phyloP scores from a whole-genome alignment of 2,329 filamentous ascomycete species.

The Fusarium floridanum region DNA sequence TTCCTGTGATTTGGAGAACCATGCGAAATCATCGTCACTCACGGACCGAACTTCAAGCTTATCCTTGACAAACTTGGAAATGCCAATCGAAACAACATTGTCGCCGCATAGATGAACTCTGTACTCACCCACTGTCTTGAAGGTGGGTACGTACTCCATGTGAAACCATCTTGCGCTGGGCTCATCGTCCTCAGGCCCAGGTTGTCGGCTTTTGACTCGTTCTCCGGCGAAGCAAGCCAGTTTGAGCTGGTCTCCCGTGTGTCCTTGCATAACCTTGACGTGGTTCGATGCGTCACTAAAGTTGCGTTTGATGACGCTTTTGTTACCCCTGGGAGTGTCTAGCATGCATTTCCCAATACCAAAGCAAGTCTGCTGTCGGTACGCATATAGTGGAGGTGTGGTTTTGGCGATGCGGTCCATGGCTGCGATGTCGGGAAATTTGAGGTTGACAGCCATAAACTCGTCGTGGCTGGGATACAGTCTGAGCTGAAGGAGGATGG shows the following conservation, averaged over 20 bases:
- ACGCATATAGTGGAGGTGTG: not conserved
- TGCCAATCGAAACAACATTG: not conserved
- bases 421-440: not conserved
- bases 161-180: not conserved
- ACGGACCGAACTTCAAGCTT: not conserved
- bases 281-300: not conserved
- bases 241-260: not conserved
- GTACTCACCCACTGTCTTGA: not conserved
- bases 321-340: not conserved
- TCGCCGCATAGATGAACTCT: conserved; percentile 1
- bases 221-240: not conserved
- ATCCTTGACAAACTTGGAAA: not conserved
- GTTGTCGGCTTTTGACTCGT: not conserved
- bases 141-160: not conserved
- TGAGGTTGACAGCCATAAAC: not conserved
- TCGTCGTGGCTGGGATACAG: not conserved
- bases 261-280: not conserved
- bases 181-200: not conserved
- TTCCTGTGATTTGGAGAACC: not conserved
- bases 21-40: not conserved
- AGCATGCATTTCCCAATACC: not conserved
- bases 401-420: not conserved
- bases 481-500: not conserved
- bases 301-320: not conserved
- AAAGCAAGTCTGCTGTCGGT: not conserved